Conservation (phyloP, 495 filamentous ascomycete genomes). For the Neurospora sp. region DNA sequence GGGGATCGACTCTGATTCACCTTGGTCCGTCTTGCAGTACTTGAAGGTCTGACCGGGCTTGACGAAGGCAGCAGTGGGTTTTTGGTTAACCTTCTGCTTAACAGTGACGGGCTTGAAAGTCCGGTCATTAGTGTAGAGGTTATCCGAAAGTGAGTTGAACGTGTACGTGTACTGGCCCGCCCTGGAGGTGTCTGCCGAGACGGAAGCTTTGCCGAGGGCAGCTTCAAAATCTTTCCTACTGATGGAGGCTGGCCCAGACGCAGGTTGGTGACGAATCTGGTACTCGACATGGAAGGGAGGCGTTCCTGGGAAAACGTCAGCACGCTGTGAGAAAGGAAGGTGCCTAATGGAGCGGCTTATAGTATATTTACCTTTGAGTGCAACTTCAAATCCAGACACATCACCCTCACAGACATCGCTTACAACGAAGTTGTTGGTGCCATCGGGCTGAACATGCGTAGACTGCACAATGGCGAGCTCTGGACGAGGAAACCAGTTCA, state of each 20-base stretch:
- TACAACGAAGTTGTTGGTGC: conserved; percentile 45
- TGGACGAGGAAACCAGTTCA: conserved; percentile 77
- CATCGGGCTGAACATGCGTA: conserved; percentile 39
- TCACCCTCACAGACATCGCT: conserved; percentile 90
- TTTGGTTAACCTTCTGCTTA: conserved; percentile 70
- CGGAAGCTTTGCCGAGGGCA: conserved; percentile 56
- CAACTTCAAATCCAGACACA: conserved; percentile 73
- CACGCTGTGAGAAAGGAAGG: background rate
- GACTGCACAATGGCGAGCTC: conserved; percentile 56
- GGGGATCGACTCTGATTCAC: conserved; percentile 73
- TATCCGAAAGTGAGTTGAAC: conserved; percentile 70
- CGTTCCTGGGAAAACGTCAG: conserved; percentile 35
- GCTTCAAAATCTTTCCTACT: conserved; percentile 59
- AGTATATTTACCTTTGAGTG: conserved; percentile 52
- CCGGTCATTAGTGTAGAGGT: conserved; percentile 69
- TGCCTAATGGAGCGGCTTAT: background rate
- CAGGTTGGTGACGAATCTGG: conserved; percentile 57
- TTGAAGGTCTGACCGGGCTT: conserved; percentile 91
- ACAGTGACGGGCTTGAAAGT: conserved; percentile 56
- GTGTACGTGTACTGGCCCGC: conserved; percentile 77
- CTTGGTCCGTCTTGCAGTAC: conserved; percentile 78
- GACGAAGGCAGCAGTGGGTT: conserved; percentile 68
- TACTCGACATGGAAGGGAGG: conserved; percentile 82
- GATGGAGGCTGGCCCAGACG: conserved; percentile 49
- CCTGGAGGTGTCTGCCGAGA: conserved; percentile 74